Evolutionary conservation across 371 early-diverging fungal genomes (phyloP).

Genomic region (Mucor irregularis): DNA sequence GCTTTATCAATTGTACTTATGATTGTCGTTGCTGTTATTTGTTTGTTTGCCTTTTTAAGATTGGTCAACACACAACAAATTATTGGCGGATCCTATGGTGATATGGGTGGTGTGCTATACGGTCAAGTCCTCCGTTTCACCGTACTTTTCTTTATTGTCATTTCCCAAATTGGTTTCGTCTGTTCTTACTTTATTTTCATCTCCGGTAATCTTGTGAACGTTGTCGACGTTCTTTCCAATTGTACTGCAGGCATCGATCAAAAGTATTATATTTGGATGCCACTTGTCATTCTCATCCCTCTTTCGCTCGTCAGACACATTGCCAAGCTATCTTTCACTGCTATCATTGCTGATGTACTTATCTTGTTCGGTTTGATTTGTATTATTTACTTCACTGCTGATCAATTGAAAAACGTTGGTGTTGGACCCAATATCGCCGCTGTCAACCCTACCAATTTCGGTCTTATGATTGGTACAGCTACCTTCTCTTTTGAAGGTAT

Average conservation of each 20-base stretch:
- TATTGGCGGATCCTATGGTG: conserved; percentile 75
- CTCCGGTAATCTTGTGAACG: conserved; percentile 43
- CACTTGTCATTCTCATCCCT: conserved; percentile 63
- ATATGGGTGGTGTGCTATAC: conserved; percentile 71
- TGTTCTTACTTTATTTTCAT: conserved; percentile 52
- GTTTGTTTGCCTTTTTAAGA: conserved; percentile 30
- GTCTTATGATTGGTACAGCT: conserved; percentile 76
- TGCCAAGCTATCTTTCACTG: conserved; percentile 63
- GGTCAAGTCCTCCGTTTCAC: conserved; percentile 56
- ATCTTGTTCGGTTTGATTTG: conserved; percentile 65
- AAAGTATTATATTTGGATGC: conserved; percentile 59
- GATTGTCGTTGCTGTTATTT: conserved; percentile 28
- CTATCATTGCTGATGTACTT: conserved; percentile 70
- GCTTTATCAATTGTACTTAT: conserved; percentile 28
- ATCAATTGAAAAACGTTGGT: conserved; percentile 25
- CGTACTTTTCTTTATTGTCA: conserved; percentile 62
- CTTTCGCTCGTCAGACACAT: conserved; percentile 67
- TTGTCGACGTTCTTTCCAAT: conserved; percentile 39
- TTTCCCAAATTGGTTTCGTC: conserved; percentile 66
- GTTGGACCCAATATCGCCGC: conserved; percentile 44
- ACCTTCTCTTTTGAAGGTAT: conserved; percentile 83
- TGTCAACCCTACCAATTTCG: conserved; percentile 62
- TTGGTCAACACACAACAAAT: conserved; percentile 32
- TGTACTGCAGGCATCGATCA: conserved; percentile 34
- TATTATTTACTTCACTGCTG: conserved; percentile 39